Evolutionary conservation across 1,284 basidiomycete genomes (phyloP).

Genomic region (Trametes polyzona): DNA sequence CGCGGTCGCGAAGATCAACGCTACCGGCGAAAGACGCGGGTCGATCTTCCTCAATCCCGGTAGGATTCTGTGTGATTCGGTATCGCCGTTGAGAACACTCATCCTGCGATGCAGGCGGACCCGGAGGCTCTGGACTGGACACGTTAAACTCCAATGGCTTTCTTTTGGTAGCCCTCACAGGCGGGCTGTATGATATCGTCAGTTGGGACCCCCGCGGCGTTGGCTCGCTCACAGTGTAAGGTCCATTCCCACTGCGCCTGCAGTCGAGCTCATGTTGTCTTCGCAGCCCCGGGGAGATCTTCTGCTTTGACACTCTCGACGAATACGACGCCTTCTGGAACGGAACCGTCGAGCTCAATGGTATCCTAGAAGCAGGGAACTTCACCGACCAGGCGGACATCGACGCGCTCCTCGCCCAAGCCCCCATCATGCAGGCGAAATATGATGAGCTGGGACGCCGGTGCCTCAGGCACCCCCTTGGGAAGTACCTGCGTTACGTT

Average conservation of each 20-base stretch:
- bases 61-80: background rate
- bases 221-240: conserved; percentile 7
- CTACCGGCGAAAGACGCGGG: conserved; percentile 10
- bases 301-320: conserved; percentile 3
- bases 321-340: conserved; percentile 13
- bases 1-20: conserved; percentile 15
- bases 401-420: conserved; percentile 1
- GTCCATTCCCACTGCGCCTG: background rate
- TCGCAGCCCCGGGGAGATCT: conserved; percentile 3
- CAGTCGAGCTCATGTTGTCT: background rate
- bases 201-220: conserved; percentile 14
- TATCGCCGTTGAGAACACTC: background rate
- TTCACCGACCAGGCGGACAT: conserved; percentile 6
- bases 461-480: background rate
- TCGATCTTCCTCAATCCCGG: conserved; percentile 21
- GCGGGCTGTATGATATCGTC: conserved; percentile 6
- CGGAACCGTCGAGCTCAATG: conserved; percentile 2
- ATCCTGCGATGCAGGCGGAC: background rate
- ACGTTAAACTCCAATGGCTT: background rate
- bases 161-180: conserved; percentile 1
- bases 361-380: conserved; percentile 4
- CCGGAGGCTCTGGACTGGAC: background rate
- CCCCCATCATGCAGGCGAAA: conserved; percentile 7
- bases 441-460: conserved; percentile 2
- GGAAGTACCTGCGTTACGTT: conserved; percentile 6